A percentile compares a stretch with the other conserved stretches of the same genome.
Conservation (phyloP, 2,329 filamentous ascomycete species). For the Curvularia hawaiiensis region DNA sequence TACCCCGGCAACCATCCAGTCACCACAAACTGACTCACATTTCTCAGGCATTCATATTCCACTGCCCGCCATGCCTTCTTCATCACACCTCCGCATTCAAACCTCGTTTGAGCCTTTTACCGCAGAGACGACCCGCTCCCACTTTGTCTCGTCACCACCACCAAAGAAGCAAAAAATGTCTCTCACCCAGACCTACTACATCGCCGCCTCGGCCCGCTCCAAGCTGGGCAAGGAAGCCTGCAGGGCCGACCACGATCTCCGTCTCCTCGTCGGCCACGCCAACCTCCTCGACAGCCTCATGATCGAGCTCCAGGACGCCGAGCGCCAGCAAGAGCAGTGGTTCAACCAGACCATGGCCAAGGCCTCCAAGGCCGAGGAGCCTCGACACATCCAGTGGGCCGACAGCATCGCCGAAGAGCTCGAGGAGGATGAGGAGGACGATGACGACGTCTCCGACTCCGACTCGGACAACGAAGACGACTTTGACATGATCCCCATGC, state of each 20-base stretch:
- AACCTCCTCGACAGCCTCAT: slow-evolving; percentile 97
- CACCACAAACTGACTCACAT: slow-evolving; percentile 58
- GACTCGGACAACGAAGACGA: slow-evolving; percentile 62
- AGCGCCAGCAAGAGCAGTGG: slow-evolving; percentile 95
- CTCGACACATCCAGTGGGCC: slow-evolving; percentile 84
- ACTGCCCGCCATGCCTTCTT: slow-evolving; percentile 53
- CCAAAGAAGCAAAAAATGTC: slow-evolving; percentile 84
- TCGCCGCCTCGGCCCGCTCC: slow-evolving; percentile 92
- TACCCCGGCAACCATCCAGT: slow-evolving; percentile 35
- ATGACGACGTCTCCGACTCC: slow-evolving; percentile 50
- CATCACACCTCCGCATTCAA: slow-evolving; percentile 54
- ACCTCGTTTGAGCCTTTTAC: slow-evolving; percentile 53
- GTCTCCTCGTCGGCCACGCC: slow-evolving; percentile 94
- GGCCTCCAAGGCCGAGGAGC: slow-evolving; percentile 65
- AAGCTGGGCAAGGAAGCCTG: slow-evolving; percentile 95
- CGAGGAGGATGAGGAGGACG: slow-evolving; percentile 62
- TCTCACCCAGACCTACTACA: slow-evolving; percentile 97
- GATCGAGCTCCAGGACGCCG: slow-evolving; percentile 88
- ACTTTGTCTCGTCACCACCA: slow-evolving; percentile 50
- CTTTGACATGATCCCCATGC: slow-evolving; percentile 51
- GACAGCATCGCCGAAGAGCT: slow-evolving; percentile 78
- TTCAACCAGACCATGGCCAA: slow-evolving; percentile 94
- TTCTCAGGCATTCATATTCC: slow-evolving; percentile 37
- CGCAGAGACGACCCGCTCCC: slow-evolving; percentile 51
- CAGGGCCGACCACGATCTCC: slow-evolving; percentile 90